phyloP scores from a whole-genome alignment of 148 eudicot species.

The Rhododendron ferrugineum region DNA sequence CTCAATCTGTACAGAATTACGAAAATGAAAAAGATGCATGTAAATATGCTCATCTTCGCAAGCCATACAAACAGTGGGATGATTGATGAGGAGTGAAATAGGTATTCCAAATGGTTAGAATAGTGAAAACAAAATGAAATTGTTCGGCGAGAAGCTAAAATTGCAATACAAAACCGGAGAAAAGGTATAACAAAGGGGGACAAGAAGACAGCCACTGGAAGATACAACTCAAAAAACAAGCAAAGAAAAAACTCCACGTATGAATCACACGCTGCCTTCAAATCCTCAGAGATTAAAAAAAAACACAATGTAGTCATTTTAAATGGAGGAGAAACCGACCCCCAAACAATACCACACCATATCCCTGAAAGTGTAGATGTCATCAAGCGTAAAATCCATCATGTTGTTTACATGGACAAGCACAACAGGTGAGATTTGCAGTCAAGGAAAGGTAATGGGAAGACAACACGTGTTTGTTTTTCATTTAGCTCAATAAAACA shows the following conservation, averaged over 20 bases:
- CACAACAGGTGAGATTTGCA: not conserved
- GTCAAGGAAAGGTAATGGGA: not conserved
- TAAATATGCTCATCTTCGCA: not conserved
- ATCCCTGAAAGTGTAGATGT: not conserved
- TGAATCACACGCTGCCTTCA: not conserved
- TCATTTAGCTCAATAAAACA: no score
- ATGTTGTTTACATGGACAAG: not conserved
- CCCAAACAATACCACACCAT: not conserved
- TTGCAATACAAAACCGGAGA: not conserved
- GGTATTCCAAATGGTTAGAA: not conserved
- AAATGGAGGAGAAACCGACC: not conserved
- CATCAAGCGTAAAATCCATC: not conserved
- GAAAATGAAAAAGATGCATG: not conserved
- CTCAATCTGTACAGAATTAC: slow-evolving; percentile 4
- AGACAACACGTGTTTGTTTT: no score
- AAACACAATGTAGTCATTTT: not conserved
- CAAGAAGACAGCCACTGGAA: not conserved
- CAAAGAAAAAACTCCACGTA: not conserved
- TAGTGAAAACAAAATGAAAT: not conserved
- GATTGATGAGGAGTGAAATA: not conserved
- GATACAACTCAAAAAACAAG: not conserved
- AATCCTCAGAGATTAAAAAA: not conserved
- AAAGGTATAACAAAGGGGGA: not conserved
- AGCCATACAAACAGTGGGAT: not conserved
- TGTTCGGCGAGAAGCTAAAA: not conserved